Conservation (phyloP, 2,329 filamentous ascomycete species). For the Grosmannia penicillata region DNA sequence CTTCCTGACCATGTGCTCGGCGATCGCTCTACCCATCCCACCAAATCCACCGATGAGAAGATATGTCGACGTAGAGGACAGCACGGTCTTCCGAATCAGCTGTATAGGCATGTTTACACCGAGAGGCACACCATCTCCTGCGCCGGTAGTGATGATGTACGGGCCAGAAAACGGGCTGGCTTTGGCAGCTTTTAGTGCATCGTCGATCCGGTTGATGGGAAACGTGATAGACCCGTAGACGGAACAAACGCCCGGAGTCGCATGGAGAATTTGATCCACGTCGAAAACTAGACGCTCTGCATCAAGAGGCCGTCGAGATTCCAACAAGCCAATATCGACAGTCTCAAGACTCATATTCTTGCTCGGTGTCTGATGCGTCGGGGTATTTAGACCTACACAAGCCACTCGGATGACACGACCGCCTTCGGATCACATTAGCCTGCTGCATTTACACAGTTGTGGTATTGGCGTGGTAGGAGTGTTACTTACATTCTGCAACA, state of each 20-base stretch:
- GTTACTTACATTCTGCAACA: conserved; percentile 14
- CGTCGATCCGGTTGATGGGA: conserved; percentile 5
- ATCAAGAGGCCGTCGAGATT: neutral
- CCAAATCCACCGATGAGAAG: conserved; percentile 41
- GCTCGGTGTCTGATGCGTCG: neutral
- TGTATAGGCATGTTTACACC: conserved; percentile 1
- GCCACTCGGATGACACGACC: conserved; percentile 9
- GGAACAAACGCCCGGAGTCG: neutral
- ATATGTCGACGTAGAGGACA: conserved; percentile 25
- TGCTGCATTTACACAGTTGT: too few species aligned
- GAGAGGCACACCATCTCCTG: neutral
- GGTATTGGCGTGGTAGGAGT: too few species aligned
- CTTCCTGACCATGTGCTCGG: conserved; percentile 33
- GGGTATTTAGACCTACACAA: neutral
- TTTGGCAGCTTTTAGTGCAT: neutral
- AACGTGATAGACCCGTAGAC: neutral
- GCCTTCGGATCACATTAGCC: neutral
- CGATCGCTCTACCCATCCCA: conserved; percentile 39
- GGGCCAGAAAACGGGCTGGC: neutral
- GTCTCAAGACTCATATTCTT: conserved; percentile 12
- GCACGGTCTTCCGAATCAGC: neutral
- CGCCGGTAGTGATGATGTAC: conserved; percentile 1
- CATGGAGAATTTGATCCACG: conserved; percentile 4
- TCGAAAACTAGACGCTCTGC: conserved; percentile 3
- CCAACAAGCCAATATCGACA: conserved; percentile 11